Conservation (phyloP, 2,329 filamentous ascomycete species). For the Onygenales sp. region DNA sequence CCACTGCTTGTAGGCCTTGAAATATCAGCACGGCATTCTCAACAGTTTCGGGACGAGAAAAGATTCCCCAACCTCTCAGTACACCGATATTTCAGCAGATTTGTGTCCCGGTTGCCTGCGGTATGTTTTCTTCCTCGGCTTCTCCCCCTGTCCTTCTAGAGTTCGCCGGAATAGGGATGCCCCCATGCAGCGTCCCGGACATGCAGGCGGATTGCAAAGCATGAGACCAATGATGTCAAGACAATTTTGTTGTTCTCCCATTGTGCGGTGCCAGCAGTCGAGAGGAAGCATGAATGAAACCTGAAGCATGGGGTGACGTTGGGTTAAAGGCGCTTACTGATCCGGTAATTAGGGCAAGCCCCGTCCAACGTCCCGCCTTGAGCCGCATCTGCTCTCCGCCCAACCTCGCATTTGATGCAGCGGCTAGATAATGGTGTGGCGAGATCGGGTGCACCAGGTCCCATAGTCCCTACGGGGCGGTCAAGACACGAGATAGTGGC, state of each 20-base stretch:
- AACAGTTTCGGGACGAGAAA: not conserved
- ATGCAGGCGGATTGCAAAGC: not conserved
- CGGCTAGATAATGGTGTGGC: not conserved
- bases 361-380: not conserved
- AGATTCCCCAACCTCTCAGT: not conserved
- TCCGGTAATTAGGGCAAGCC: not conserved
- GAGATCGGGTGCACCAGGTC: not conserved
- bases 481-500: not conserved
- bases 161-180: not conserved
- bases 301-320: too few relatives aligned
- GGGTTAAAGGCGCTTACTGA: too few relatives aligned
- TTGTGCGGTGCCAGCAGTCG: too few relatives aligned
- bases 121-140: not conserved
- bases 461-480: not conserved
- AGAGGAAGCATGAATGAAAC: too few relatives aligned
- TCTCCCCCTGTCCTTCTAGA: not conserved
- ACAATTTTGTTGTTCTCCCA: too few relatives aligned
- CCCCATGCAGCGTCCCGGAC: not conserved
- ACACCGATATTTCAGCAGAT: not conserved
- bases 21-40: not conserved
- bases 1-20: not conserved
- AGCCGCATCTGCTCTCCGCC: not conserved
- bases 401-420: not conserved
- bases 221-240: too few relatives aligned
- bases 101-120: not conserved